These are phyloP conservation scores for Pseudogymnoascus sp. DNA, from an alignment of 2,329 filamentous ascomycete genomes.

Conservation along the genomic window DNA sequence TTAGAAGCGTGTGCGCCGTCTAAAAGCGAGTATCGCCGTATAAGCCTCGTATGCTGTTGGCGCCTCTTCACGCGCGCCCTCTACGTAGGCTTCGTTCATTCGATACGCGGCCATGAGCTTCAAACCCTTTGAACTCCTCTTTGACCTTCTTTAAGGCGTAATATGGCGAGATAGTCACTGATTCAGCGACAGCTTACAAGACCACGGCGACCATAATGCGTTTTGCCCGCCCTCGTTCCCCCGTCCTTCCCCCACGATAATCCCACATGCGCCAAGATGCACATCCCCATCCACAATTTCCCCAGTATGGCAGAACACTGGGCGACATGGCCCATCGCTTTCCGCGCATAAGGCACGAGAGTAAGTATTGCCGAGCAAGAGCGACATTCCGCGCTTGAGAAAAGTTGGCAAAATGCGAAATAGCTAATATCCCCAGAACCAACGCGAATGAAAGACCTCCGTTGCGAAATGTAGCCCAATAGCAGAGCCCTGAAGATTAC, in stretches of 20 bases:
- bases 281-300: neutral
- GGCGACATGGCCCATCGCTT: neutral
- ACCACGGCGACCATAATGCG: neutral
- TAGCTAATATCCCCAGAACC: neutral
- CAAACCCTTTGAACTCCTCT: neutral
- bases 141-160: neutral
- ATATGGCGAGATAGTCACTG: neutral
- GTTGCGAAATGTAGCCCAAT: neutral
- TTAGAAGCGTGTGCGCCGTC: neutral
- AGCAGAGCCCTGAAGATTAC: neutral
- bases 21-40: neutral
- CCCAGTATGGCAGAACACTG: neutral
- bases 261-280: neutral
- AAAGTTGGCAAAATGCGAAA: neutral
- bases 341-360: neutral
- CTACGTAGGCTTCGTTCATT: neutral
- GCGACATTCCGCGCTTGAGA: neutral
- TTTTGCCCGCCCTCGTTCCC: too few species aligned
- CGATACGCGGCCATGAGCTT: neutral
- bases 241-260: slow-evolving; percentile 1
- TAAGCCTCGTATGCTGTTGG: neutral
- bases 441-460: neutral
- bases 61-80: neutral
- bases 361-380: neutral
- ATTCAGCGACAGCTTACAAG: neutral